A percentile compares a stretch with the other conserved stretches of the same genome.
phyloP scores from a whole-genome alignment of 768 basidiomycete species.

The Auricularia cornea region DNA sequence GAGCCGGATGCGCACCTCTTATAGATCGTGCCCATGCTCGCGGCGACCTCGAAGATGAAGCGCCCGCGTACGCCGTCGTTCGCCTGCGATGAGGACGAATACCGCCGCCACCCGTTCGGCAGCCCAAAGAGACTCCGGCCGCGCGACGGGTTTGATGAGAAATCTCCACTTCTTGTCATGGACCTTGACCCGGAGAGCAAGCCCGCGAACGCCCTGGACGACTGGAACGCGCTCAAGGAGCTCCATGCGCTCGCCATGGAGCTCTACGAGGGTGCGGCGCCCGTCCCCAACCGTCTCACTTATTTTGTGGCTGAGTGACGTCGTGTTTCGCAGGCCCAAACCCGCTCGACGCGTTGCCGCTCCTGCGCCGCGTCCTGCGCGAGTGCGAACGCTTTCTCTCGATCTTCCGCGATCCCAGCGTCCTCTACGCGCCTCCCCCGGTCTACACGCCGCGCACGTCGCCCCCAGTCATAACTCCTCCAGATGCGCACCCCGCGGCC shows the following conservation, averaged over 20 bases:
- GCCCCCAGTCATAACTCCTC: slow-evolving; percentile 15
- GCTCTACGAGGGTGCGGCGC: slow-evolving; percentile 46
- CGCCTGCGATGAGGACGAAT: background rate
- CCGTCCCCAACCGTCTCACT: background rate
- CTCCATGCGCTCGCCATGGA: slow-evolving; percentile 49
- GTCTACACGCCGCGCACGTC: slow-evolving; percentile 12
- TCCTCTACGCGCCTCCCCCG: slow-evolving; percentile 31
- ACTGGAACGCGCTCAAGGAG: slow-evolving; percentile 63
- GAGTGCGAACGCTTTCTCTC: slow-evolving; percentile 59
- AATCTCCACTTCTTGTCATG: background rate
- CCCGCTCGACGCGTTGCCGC: slow-evolving; percentile 38
- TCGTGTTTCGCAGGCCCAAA: slow-evolving; percentile 32
- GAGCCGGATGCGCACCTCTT: background rate
- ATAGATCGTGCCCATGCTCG: background rate
- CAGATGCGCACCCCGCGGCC: slow-evolving; percentile 15
- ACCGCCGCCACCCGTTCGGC: background rate
- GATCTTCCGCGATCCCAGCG: slow-evolving; percentile 47
- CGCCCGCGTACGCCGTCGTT: background rate
- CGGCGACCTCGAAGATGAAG: background rate
- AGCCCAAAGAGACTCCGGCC: background rate
- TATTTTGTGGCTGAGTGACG: slow-evolving; percentile 6
- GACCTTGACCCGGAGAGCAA: background rate
- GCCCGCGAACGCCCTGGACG: slow-evolving; percentile 13
- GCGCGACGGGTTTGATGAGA: background rate
- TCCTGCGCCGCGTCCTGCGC: slow-evolving; percentile 55